These are phyloP conservation scores for Byssoonygena ceratinophila DNA, from an alignment of 2,329 filamentous ascomycete species.

Conservation along the genomic window DNA sequence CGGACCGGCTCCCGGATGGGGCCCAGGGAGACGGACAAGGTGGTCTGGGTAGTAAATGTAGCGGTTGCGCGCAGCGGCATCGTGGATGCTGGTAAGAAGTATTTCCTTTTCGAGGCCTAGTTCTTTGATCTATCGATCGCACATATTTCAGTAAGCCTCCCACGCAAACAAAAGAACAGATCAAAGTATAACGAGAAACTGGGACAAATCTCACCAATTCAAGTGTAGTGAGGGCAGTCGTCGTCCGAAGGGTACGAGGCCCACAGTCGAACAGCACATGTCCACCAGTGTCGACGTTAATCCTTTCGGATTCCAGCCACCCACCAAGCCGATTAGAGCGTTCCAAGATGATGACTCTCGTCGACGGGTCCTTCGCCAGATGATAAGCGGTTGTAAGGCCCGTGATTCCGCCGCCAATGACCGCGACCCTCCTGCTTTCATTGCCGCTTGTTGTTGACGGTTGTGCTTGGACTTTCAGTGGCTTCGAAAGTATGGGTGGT, in stretches of 20 bases:
- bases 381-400: conserved; percentile 71
- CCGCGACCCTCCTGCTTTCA: conserved; percentile 34
- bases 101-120: conserved; percentile 46
- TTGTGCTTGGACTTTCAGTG: background rate
- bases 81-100: conserved; percentile 42
- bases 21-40: conserved; percentile 53
- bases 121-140: conserved; percentile 26
- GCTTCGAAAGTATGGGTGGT: background rate
- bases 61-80: conserved; percentile 51
- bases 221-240: conserved; percentile 37
- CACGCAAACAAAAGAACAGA: background rate
- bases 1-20: conserved; percentile 21
- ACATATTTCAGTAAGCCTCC: conserved; percentile 10
- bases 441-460: background rate
- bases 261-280: conserved; percentile 71
- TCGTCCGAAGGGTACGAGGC: conserved; percentile 61
- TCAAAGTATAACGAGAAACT: background rate
- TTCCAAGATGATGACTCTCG: conserved; percentile 75
- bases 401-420: conserved; percentile 73
- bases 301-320: conserved; percentile 63
- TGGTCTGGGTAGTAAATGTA: conserved; percentile 85
- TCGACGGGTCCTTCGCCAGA: conserved; percentile 56
- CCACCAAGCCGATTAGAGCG: conserved; percentile 60
- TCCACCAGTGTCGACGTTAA: conserved; percentile 50
- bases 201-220: conserved; percentile 9